Conservation (phyloP, 106 monocot species). For the Hemerocallis citrina region DNA sequence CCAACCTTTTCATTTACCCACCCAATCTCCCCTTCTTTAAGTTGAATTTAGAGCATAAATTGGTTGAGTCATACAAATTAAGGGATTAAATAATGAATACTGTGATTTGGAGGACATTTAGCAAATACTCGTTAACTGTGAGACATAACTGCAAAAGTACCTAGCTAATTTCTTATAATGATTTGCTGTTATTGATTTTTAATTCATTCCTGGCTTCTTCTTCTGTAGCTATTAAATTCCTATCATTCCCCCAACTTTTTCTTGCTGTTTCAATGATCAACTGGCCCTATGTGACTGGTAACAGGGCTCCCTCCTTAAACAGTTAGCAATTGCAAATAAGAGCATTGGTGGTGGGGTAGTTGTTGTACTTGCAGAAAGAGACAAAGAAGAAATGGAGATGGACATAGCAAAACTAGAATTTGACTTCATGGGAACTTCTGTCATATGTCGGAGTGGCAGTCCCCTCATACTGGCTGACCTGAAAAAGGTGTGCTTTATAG, state of each 20-base stretch:
- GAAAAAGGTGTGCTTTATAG: constrained; percentile 61
- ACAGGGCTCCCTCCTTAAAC: constrained; percentile 88
- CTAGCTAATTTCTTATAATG: too few species aligned
- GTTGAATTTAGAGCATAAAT: too few species aligned
- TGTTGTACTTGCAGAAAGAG: constrained; percentile 90
- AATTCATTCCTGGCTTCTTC: neutral
- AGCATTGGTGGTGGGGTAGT: constrained; percentile 83
- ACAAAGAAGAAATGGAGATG: constrained; percentile 97
- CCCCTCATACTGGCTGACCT: constrained; percentile 92
- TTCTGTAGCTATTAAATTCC: too few species aligned
- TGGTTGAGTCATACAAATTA: too few species aligned
- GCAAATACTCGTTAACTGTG: too few species aligned
- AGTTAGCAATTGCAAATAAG: constrained; percentile 89
- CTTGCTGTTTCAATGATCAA: neutral
- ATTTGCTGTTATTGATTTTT: too few species aligned
- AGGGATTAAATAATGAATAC: too few species aligned
- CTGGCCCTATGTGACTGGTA: neutral
- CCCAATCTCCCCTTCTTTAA: too few species aligned
- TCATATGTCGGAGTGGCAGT: constrained; percentile 94
- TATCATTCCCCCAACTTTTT: too few species aligned
- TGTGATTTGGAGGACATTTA: too few species aligned
- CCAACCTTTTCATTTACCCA: too few species aligned
- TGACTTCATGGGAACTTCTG: constrained; percentile 95
- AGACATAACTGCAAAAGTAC: too few species aligned
- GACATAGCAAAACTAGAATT: constrained; percentile 93